Base-by-base conservation (phyloP, 495 filamentous ascomycete genomes). In the Penicillium antarcticum region DNA sequence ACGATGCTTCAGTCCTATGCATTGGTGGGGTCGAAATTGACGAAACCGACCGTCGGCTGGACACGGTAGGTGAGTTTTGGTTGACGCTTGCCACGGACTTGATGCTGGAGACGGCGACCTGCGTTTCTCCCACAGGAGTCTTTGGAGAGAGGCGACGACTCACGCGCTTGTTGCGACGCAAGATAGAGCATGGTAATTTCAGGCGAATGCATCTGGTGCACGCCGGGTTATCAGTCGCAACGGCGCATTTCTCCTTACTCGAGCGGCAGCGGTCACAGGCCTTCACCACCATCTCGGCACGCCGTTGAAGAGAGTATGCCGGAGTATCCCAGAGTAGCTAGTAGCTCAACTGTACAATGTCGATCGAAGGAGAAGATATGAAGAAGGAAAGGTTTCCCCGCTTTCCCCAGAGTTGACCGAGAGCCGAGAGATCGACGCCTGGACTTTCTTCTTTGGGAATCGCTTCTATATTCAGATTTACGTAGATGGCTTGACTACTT, bases 191-290 rank as follows among this genome's bases (percentile, higher is more conserved):
- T 26, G 46, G 34, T n/a, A 57, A 54, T 43, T 62, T 66, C 46
- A 66, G 51, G 26, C 58, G 60, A 13, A 44, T 53, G 43, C 63
- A 66, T 54, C 61, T 40, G n/a, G 51, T 44, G 58, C 63, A 66
- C 36, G 55, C 46, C 18, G 60, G 55, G 40, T 52, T 42, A 42
- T 48, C 52, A 21, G 45, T 52, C 12, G 48, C 39, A 42, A 60
- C 53, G 10, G 48, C 48, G 57, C 58, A 58, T 48, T 61, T 63
- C 42, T 64, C 63, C 52, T 64, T 57, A 45, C 44, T 60, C 41
- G 32, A 35, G 34, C 56, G 54, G 55, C 61, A 66, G 36, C 53
- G 55, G 38, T 64, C 55, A 51, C 63, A 66, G 44, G 58, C 57
- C 50, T 49, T 64, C 40, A 57, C 45, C 18, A 51, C 52, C 63